Percentiles rank a stretch among this genome's conserved stretches.
phyloP scores from a whole-genome alignment of 306 rosid species.

The Vigna trinervia region DNA sequence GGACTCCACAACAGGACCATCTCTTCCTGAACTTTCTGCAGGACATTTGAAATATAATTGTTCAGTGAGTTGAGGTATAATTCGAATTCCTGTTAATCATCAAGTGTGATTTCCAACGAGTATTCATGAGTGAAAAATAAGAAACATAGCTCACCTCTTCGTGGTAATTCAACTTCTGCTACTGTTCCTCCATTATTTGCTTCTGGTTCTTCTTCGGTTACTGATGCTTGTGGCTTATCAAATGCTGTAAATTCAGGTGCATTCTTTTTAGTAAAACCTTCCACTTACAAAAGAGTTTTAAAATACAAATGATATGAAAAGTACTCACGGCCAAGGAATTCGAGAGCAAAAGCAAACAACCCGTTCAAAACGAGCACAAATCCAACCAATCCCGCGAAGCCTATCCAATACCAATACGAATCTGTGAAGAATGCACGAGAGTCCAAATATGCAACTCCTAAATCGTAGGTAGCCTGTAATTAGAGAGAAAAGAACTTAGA shows the following conservation, averaged over 20 bases:
- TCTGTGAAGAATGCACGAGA: conserved; percentile 48
- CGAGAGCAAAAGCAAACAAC: conserved; percentile 39
- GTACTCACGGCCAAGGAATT: conserved; percentile 52
- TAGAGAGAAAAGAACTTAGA: conserved; percentile 28
- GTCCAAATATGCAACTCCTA: conserved; percentile 25
- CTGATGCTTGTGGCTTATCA: conserved; percentile 52
- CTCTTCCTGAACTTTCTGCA: conserved; percentile 50
- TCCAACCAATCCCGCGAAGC: conserved; percentile 49
- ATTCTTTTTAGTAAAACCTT: conserved; percentile 2
- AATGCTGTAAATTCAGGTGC: conserved; percentile 52
- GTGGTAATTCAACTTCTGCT: conserved; percentile 50
- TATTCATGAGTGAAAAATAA: neutral
- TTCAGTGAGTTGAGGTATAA: conserved; percentile 4
- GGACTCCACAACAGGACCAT: conserved; percentile 32
- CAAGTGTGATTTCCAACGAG: neutral
- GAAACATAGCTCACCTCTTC: conserved; percentile 45
- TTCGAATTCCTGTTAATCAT: neutral
- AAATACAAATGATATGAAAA: conserved; percentile 22
- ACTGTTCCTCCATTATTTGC: neutral
- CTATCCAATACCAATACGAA: conserved; percentile 67
- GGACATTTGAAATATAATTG: neutral
- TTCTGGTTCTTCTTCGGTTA: conserved; percentile 41
- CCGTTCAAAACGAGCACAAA: conserved; percentile 47
- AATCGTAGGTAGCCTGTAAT: conserved; percentile 9
- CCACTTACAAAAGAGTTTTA: neutral